phyloP scores from a whole-genome alignment of 495 filamentous ascomycete genomes.

The Aspergillus campestris region DNA sequence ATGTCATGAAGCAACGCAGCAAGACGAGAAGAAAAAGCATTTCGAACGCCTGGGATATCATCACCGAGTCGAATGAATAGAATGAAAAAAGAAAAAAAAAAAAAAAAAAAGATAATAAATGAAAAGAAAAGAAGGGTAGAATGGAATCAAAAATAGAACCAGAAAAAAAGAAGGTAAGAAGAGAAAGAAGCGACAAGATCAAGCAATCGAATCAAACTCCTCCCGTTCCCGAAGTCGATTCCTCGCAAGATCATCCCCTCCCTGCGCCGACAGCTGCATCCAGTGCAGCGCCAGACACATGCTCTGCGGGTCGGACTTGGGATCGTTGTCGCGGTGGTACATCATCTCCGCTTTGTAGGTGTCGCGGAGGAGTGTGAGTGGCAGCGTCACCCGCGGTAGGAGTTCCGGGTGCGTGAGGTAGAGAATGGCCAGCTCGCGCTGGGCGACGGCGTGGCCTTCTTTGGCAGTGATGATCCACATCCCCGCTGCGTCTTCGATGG shows the following conservation, averaged over 20 bases:
- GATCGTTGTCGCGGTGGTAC: constrained; percentile 46
- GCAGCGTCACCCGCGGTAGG: constrained; percentile 74
- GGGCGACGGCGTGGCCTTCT: constrained; percentile 86
- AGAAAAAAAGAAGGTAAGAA: constrained; percentile 4
- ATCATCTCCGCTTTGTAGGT: constrained; percentile 88
- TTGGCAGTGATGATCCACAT: constrained; percentile 95
- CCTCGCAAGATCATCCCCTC: constrained; percentile 80
- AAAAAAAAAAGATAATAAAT: constrained; percentile 5
- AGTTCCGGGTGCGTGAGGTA: constrained; percentile 90
- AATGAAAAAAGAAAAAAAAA: constrained; percentile 3
- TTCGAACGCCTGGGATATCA: no score
- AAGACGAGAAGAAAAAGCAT: constrained; percentile 9
- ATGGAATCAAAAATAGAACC: constrained; percentile 4
- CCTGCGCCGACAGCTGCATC: constrained; percentile 87
- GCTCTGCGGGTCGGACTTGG: constrained; percentile 69
- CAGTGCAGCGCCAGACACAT: constrained; percentile 97
- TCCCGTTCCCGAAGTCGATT: constrained; percentile 73
- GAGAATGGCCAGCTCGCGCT: constrained; percentile 88
- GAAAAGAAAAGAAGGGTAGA: constrained; percentile 4
- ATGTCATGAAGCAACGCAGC: constrained; percentile 8
- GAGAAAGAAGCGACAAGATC: constrained; percentile 5
- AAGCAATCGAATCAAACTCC: constrained; percentile 48
- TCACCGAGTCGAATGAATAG: background rate
- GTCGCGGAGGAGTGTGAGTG: constrained; percentile 75
- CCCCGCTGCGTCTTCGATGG: constrained; percentile 74